phyloP scores from a whole-genome alignment of 2,329 filamentous ascomycete species.

The Grosmannia serpens region DNA sequence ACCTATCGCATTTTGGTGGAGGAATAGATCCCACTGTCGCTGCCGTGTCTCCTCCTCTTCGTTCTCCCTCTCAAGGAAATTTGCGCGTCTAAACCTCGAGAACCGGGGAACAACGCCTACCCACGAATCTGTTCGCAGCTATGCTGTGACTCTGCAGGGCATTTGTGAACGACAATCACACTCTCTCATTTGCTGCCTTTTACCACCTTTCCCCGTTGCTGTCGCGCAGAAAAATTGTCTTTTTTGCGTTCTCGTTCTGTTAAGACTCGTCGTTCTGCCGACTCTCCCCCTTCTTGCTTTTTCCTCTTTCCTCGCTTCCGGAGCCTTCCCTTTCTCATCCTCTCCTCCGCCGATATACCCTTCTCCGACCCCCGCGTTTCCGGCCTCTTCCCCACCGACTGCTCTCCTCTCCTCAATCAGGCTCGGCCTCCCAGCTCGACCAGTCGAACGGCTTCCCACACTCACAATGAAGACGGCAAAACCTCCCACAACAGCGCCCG shows the following conservation, averaged over 20 bases:
- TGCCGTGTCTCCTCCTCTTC: not conserved
- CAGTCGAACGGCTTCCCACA: not conserved
- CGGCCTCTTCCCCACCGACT: not conserved
- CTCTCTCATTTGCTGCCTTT: not conserved
- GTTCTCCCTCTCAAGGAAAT: not conserved
- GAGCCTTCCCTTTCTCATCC: not conserved
- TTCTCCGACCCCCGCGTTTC: not conserved
- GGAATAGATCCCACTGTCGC: slow-evolving; percentile 2
- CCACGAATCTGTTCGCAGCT: not conserved
- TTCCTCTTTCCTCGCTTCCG: not conserved
- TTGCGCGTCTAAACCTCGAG: not conserved
- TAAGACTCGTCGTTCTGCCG: not conserved
- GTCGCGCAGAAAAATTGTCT: not conserved
- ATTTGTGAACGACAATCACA: not conserved
- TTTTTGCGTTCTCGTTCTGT: not conserved
- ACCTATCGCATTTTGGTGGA: slow-evolving; percentile 2
- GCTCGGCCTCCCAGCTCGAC: slow-evolving; percentile 1
- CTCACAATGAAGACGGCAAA: slow-evolving; percentile 45
- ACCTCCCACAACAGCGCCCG: slow-evolving; percentile 25
- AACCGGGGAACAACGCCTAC: not conserved
- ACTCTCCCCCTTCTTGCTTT: not conserved
- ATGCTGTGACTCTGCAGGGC: not conserved
- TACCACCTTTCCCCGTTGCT: not conserved
- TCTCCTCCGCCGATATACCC: not conserved
- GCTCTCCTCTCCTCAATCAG: not conserved